phyloP scores from a whole-genome alignment of 2,329 filamentous ascomycete species.

The Cordyceps farinosa region DNA sequence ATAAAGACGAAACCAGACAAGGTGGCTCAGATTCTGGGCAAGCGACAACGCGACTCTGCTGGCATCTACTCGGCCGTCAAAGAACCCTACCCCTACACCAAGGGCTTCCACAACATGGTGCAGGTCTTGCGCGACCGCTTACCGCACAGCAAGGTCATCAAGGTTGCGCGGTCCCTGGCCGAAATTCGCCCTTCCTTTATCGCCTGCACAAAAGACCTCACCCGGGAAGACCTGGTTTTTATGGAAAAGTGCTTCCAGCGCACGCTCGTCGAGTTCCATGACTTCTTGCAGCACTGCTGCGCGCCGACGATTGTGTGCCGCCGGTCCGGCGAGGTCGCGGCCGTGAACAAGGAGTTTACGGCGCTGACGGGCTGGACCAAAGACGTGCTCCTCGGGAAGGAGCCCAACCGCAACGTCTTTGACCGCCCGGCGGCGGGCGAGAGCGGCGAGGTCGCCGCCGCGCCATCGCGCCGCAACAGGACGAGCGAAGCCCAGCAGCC shows the following conservation, averaged over 20 bases:
- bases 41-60: slow-evolving; percentile 68
- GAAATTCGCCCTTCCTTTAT: slow-evolving; percentile 93
- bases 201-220: slow-evolving; percentile 83
- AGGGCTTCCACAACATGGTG: slow-evolving; percentile 84
- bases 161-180: slow-evolving; percentile 82
- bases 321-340: slow-evolving; percentile 89
- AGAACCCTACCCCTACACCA: slow-evolving; percentile 86
- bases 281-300: slow-evolving; percentile 82
- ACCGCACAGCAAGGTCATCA: slow-evolving; percentile 69
- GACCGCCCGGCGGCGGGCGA: slow-evolving; percentile 46
- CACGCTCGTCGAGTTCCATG: slow-evolving; percentile 87
- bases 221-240: slow-evolving; percentile 84
- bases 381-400: slow-evolving; percentile 81
- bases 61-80: slow-evolving; percentile 85
- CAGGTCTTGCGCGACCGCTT: slow-evolving; percentile 77
- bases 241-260: slow-evolving; percentile 98
- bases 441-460: slow-evolving; percentile 28
- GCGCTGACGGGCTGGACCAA: slow-evolving; percentile 92
- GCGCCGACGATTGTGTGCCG: slow-evolving; percentile 90
- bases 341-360: slow-evolving; percentile 95
- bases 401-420: slow-evolving; percentile 85
- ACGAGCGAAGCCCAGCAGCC: slow-evolving; percentile 60
- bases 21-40: slow-evolving; percentile 50
- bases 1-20: slow-evolving; percentile 44
- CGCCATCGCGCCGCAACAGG: slow-evolving; percentile 42